phyloP scores from a whole-genome alignment of 2,329 filamentous ascomycete genomes.

The Fusarium setosum region DNA sequence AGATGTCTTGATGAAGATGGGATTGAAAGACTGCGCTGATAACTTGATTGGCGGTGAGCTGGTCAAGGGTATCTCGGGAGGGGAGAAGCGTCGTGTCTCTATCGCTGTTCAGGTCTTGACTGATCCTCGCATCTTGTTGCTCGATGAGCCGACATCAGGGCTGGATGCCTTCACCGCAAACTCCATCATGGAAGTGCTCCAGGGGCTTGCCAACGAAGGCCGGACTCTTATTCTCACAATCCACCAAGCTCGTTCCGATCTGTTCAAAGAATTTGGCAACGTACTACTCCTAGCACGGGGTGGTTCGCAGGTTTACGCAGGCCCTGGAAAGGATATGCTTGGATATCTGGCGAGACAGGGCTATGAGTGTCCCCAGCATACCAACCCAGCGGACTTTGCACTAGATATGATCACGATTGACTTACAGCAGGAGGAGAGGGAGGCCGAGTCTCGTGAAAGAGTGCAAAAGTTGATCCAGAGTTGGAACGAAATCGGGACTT shows the following conservation, averaged over 20 bases:
- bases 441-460: conserved; percentile 70
- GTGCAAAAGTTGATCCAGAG: conserved; percentile 70
- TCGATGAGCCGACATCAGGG: conserved; percentile 83
- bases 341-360: conserved; percentile 70
- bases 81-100: conserved; percentile 81
- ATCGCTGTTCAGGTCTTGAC: conserved; percentile 84
- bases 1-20: conserved; percentile 79
- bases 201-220: conserved; percentile 77
- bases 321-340: conserved; percentile 72
- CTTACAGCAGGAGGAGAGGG: conserved; percentile 72
- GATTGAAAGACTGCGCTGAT: conserved; percentile 81
- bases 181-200: conserved; percentile 80
- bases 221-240: conserved; percentile 82
- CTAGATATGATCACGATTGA: conserved; percentile 83
- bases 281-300: conserved; percentile 77
- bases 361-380: conserved; percentile 73
- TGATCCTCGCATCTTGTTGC: conserved; percentile 76
- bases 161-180: conserved; percentile 82
- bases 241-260: conserved; percentile 79
- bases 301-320: conserved; percentile 75
- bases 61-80: conserved; percentile 82
- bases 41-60: conserved; percentile 78
- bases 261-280: conserved; percentile 78
- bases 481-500: conserved; percentile 57
- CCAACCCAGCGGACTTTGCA: conserved; percentile 83